Base-by-base conservation (phyloP, 371 early-diverging fungal species). In the Mortierella sp. region DNA sequence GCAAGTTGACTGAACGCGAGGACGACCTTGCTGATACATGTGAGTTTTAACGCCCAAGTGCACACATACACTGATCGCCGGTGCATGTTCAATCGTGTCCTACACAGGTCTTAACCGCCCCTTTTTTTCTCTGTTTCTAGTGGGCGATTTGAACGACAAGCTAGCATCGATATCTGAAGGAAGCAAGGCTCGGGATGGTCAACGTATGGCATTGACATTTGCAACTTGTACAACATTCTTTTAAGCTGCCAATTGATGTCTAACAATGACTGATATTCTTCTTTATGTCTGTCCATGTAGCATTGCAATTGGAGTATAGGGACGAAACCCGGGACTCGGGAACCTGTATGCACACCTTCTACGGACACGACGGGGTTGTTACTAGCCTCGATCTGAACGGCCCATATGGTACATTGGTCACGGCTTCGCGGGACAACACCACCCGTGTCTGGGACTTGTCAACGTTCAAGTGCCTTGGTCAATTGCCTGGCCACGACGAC, bases 391-490 rank as follows among this genome's bases (percentile, higher is more conserved):
- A 94, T 80, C 91, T 95, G 82, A 94, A 95, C 70, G 91, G 91
- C 73, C 90, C 91, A 8, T 85, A 90, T 54, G 96, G 94, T 0
- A 90, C 92, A 13, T 58, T 97, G 45, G 95, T 95, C 0, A 93
- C 96, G 0, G 95, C 96, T 2, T 95, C 96, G 7, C 87, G 94
- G 57, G 97, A 97, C 88, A 93, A 91, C 38, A 94, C 95, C 31
- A 90, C 95, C 11, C 93, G 95, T 38, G 92, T 95, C 6, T 97
- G 96, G 95, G 94, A 95, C 77, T 78, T 95, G 70, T 84, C 91
- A 55, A 91, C 88, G 3, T 89, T 92, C 73, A 89, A 88, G 19
- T 94, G 93, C 73, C 79, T 91, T 2, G 96, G 93, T 14, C 88
- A 88, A 2, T 74, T 95, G 50, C 89, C 91, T 58, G 94, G 93